Evolutionary conservation across 805 yeast genomes (phyloP).

Genomic region (Candida chilensis): DNA sequence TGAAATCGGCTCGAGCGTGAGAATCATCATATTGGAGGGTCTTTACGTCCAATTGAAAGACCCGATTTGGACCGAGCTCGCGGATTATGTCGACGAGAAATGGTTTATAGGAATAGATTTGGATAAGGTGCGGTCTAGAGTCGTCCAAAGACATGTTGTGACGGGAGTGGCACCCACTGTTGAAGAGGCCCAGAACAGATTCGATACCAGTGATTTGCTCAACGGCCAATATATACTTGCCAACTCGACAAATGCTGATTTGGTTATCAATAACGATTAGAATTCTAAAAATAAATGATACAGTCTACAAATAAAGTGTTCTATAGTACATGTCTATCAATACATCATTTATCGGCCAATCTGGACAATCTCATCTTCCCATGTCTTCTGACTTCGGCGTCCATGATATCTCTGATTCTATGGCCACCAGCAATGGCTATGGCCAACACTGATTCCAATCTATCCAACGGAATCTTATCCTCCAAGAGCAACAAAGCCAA

Average conservation of each 20-base stretch:
- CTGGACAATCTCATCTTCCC: slow-evolving; percentile 52
- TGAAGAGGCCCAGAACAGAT: slow-evolving; percentile 43
- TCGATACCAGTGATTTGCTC: slow-evolving; percentile 46
- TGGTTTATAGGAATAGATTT: slow-evolving; percentile 20
- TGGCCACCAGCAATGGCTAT: slow-evolving; percentile 86
- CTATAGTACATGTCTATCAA: too few relatives aligned
- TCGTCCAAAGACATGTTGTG: slow-evolving; percentile 55
- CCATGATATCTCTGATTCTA: slow-evolving; percentile 77
- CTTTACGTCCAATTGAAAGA: slow-evolving; percentile 54
- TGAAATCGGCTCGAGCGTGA: slow-evolving; percentile 29
- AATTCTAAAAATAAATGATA: too few relatives aligned
- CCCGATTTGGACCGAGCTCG: slow-evolving; percentile 46
- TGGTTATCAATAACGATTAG: too few relatives aligned
- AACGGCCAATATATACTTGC: slow-evolving; percentile 45
- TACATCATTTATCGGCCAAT: slow-evolving; percentile 11
- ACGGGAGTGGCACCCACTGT: slow-evolving; percentile 41
- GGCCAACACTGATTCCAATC: slow-evolving; percentile 64
- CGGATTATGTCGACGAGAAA: slow-evolving; percentile 15
- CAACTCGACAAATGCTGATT: too few relatives aligned
- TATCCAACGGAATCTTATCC: slow-evolving; percentile 77
- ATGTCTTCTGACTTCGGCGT: slow-evolving; percentile 67
- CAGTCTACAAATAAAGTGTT: too few relatives aligned
- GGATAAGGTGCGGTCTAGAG: slow-evolving; percentile 26
- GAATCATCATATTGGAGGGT: slow-evolving; percentile 69
- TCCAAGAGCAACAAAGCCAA: slow-evolving; percentile 71